phyloP scores from a whole-genome alignment of 2,329 filamentous ascomycete species.

The Basipetospora chlamydospora region DNA sequence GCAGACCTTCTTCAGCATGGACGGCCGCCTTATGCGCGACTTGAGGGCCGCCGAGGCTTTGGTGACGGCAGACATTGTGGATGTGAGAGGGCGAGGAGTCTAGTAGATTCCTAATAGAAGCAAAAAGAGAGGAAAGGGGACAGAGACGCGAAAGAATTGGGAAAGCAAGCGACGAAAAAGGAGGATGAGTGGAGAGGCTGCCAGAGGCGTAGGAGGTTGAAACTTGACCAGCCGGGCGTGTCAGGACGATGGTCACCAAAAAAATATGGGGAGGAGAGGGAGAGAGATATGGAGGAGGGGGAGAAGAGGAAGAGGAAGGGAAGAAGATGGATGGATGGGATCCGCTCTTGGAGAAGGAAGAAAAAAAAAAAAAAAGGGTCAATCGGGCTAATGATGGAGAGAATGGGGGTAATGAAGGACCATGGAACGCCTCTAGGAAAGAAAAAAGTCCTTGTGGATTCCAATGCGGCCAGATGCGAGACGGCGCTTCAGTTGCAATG shows the following conservation, averaged over 20 bases:
- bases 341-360: conserved; percentile 3
- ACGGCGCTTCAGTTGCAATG: too few relatives aligned
- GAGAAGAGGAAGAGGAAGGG: conserved; percentile 8
- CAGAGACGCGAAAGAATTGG: background rate
- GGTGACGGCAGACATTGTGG: conserved; percentile 28
- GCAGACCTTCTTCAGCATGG: conserved; percentile 66
- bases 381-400: background rate
- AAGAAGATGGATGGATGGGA: too few relatives aligned
- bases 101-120: too few relatives aligned
- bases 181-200: too few relatives aligned
- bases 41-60: conserved; percentile 60
- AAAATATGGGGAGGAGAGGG: background rate
- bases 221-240: too few relatives aligned
- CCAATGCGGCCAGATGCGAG: too few relatives aligned
- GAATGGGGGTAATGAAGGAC: too few relatives aligned
- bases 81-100: too few relatives aligned
- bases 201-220: too few relatives aligned
- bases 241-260: too few relatives aligned
- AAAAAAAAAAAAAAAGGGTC: background rate
- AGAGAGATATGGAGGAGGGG: conserved; percentile 3
- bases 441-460: too few relatives aligned
- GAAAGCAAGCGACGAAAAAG: background rate
- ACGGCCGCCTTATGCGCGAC: conserved; percentile 59
- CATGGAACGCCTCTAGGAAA: too few relatives aligned
- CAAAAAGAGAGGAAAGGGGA: conserved; percentile 7